Base-by-base conservation (phyloP, 208 protist species). In the Trypanosoma brucei region DNA sequence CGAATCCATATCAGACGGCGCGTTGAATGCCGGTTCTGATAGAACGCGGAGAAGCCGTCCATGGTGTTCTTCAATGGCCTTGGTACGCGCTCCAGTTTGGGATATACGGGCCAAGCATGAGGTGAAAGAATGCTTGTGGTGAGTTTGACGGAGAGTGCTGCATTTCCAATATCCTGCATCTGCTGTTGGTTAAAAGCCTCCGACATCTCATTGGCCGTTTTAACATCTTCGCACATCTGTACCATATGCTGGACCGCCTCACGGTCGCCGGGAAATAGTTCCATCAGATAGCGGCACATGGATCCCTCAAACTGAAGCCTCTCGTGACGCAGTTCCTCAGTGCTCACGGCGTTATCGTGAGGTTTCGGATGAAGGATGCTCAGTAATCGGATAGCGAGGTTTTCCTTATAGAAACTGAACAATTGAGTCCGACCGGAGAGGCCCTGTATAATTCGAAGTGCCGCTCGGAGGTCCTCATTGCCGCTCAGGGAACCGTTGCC, bases 321-420 rank as follows among this genome's bases (percentile, higher is more conserved):
- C 51, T 70, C 49, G 4, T 45, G 40, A n/a, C 37, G 36, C 30
- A 42, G 1, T 9, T 56, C 37, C 1, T 2, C 0, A 13, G 36
- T 37, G 48, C 35, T 53, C 2, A 59, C 40, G n/a, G 30, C 42
- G 52, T 34, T 40, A 33, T 42, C 53, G 48, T 35, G n/a, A 30
- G n/a, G 0, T 9, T 53, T 35, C 46, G 68, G 55, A 52, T 53
- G 34, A 3, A 68, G 61, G 14, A 59, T 51, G 51, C 33, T 55
- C 37, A 81, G 67, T n/a, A 87, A 69, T 4, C 81, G 73, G 36
- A 68, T 62, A 9, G 58, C 65, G 3, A 84, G 66, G 14, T 70
- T 55, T 31, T 62, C 59, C 54, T 68, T 62, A 61, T 79, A 81
- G 37, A 64, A 33, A 38, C 65, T 35, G 37, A 77, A 36, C 51